A percentile compares a stretch with the other conserved stretches of the same genome.
Conservation (phyloP, 768 basidiomycete species). For the Exsudoporus frostii region DNA sequence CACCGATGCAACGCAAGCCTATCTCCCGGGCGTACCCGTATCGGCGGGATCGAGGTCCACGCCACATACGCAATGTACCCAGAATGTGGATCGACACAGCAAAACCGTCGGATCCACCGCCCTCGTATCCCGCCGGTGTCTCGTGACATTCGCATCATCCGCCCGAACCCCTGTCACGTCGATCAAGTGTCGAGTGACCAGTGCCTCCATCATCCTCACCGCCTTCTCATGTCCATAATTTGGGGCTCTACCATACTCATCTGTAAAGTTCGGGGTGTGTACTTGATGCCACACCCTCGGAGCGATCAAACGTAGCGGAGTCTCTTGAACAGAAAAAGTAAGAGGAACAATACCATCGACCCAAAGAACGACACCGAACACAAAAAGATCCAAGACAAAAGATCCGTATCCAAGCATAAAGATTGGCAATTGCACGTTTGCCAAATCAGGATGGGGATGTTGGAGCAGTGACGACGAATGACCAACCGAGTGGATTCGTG, state of each 20-base stretch:
- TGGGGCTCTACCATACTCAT: not conserved
- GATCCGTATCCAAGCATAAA: not conserved
- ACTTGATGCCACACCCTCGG: not conserved
- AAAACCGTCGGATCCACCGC: not conserved
- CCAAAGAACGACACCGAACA: not conserved
- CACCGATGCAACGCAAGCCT: not conserved
- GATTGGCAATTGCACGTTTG: conserved; percentile 7
- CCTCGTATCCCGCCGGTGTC: not conserved
- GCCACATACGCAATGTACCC: not conserved
- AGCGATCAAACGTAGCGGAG: not conserved
- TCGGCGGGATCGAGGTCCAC: not conserved
- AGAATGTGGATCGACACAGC: conserved; percentile 3
- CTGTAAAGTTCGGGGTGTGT: not conserved
- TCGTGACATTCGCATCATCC: not conserved
- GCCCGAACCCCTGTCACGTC: not conserved
- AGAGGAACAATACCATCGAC: conserved; percentile 5
- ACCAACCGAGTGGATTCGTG: not conserved
- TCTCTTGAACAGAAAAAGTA: not conserved
- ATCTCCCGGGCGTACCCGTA: not conserved
- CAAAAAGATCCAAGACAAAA: too few relatives aligned
- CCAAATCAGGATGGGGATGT: not conserved
- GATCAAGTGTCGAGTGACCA: not conserved
- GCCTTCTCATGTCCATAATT: not conserved
- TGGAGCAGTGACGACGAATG: not conserved
- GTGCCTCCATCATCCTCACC: not conserved